Base-by-base conservation (phyloP, 495 filamentous ascomycete species). In the Cercophora scortea region DNA sequence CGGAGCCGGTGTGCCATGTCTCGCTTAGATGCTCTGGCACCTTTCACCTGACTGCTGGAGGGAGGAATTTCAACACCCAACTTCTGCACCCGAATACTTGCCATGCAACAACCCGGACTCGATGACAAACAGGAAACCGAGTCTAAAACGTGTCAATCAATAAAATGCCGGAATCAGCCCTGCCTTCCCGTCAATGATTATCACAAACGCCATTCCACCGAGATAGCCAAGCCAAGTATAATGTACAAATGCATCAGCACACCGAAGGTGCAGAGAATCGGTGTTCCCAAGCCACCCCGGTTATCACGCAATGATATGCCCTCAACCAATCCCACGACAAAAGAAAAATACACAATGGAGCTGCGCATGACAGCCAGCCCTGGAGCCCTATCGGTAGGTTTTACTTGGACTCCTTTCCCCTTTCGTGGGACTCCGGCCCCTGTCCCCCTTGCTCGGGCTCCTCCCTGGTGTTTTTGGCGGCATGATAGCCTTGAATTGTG, bases 401-500 rank as follows among this genome's bases (percentile, higher is more conserved):
- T 74, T 75, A 32, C 50, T 55, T 8, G 71, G 65, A 51, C 71
- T 75, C 38, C 64, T 51, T 25, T 48, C 59, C 1, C 54, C 53
- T 60, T 73, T 74, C 1, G 67, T 57, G 4, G 72, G 71, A 51
- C 73, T 77, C 35, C 68, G 58, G 0, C 65, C 61, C 47, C 73
- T 62, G 13, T 76, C 72, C 9, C 66, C 63, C 49, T 75, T 77
- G 19, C 70, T 68, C 0, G 74, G 73, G 40, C 74, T 76, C 53
- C 68, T 60, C 12, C 55, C 58, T 1, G 74, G 70, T 1, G 71
- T 75, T 47, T 71, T 65, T 4, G 65, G 65, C 25, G 71, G 63
- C 51, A 66, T 57, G 25, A 75, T 61, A 2, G 63, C 52, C 39
- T 64, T 64, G 32, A 60, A 53, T 43, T 51, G 56, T 0, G 70